Evolutionary conservation across 768 basidiomycete genomes (phyloP), one percentile per base, ranked within the genome.

Genomic region (Tephrocybe sp.): DNA sequence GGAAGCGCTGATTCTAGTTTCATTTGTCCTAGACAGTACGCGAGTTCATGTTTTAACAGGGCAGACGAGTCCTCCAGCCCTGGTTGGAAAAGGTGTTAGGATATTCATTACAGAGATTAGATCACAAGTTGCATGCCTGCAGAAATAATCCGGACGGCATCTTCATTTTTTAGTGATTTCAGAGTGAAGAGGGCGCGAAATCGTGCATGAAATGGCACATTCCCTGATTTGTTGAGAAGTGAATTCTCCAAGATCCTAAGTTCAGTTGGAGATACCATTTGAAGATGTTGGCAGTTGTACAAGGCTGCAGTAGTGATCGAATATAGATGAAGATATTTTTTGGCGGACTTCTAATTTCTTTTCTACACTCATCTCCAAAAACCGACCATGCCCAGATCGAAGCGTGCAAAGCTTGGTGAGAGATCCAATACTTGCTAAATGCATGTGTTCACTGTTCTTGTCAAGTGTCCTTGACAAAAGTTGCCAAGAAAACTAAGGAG

Each of bases 21-120:
- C 69, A 95, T 88, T 69, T 99, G 97, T 0, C 97, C 97, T 3
- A 99, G 79, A 61, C 93, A 95, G 66, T 98, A 99, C 1, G 97
- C 97, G 2, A 99, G 78, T 63, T 99, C 97, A 65, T 99, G 97
- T 62, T 98, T 98, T 26, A 99, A 78, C 51, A 99, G 67, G 8
- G 93, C 90, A 35, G 93, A 97, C 5, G 83, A 77, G 65, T 98
- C 95, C 27, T 70, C 67, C 64, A 99, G 92, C 22, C 88, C 95
- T 95, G 59, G 41, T 50, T 41, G 36, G 25, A 24, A 31, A 44
- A 22, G 35, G 44, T 32, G 45, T 56, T 28, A 56, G 35, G 50
- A 53, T 49, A 49, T 15, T 47, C 15, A 46, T 15, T 41, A 42
- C 27, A 25, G 37, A 38, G 47, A 51, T 55, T 26, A 49, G 53